Conservation (phyloP, 345 rosid species). For the Gossypium mustelinum region DNA sequence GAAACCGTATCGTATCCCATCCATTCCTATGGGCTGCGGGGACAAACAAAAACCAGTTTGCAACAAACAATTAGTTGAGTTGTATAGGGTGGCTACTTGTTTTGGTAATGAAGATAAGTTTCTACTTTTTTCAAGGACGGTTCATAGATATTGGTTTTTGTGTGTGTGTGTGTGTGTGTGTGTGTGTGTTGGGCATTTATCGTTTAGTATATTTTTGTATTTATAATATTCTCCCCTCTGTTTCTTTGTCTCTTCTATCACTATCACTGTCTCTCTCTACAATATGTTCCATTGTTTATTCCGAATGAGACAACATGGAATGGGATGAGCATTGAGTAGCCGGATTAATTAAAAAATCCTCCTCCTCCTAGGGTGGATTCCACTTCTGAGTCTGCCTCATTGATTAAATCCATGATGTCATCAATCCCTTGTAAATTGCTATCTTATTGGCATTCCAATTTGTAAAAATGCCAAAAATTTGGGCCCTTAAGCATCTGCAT, state of each 20-base stretch:
- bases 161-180: neutral
- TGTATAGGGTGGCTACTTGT: neutral
- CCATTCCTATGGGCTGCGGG: slow-evolving; percentile 21
- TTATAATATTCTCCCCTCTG: neutral
- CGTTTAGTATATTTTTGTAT: neutral
- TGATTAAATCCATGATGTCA: neutral
- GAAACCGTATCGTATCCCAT: neutral
- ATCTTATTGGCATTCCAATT: no score
- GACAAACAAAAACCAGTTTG: slow-evolving; percentile 23
- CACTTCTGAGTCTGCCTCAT: neutral
- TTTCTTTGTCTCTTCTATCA: neutral
- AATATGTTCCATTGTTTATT: neutral
- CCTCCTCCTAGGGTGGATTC: neutral
- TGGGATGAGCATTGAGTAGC: neutral
- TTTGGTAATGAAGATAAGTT: slow-evolving; percentile 20
- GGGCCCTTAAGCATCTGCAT: no score
- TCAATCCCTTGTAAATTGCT: neutral
- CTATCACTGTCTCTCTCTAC: neutral
- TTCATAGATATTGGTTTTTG: neutral
- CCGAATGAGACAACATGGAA: neutral
- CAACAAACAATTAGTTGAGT: neutral
- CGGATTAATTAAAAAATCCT: neutral
- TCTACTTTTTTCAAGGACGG: slow-evolving; percentile 9
- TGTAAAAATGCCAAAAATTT: no score
- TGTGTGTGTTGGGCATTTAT: neutral